Evolutionary conservation across 306 rosid genomes (phyloP), one percentile per base, ranked within the genome.

Genomic region (Dicorynia guianensis): DNA sequence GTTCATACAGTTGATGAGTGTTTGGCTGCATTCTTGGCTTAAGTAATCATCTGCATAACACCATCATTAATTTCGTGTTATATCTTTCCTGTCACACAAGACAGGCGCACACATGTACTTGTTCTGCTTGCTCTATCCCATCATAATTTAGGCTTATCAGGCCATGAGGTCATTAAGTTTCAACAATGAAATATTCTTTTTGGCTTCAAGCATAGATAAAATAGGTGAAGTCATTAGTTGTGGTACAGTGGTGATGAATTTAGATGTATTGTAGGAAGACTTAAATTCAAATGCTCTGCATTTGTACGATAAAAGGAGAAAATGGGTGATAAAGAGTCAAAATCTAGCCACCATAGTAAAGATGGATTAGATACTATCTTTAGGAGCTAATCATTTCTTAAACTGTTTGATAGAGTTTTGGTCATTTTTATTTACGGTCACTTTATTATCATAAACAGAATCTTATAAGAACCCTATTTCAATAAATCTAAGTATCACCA

Each of bases 21-120:
- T 69, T 76, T 84, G 89, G 87, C 97, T 92, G 84, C 97, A 95
- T 74, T 92, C 90, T 77, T 85, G 85, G 88, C 97, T 92, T 44
- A 95, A 71, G 87, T 95, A 95, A 66, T 87, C 99, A 87, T 92
- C 99, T 95, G 87, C 89, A 79, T 72, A 52, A 34, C 53, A 77
- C 33, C 73, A 69, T 39, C 53, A 80, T 53, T 42, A 9, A 56
- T 75, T 67, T 14, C 33, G 18, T 15, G 7, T 59, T 19, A 36
- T 43, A 11, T 14, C 25, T 19, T 19, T 36, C 18, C 44, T 57
- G 0, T 8, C 30, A 7, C 30, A 46, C 25, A 17, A 48, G 7
- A 47, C 5, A 13, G 6, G 4, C 46, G 7, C 44, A 39, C 42
- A 39, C 14, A 59, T 55, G 11, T 42, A 40, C 67, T 33, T 40